A percentile compares a stretch with the other conserved stretches of the same genome.
These are phyloP conservation scores for Xerocomus nothofagi DNA, from an alignment of 1,284 basidiomycete genomes.

Conservation along the genomic window DNA sequence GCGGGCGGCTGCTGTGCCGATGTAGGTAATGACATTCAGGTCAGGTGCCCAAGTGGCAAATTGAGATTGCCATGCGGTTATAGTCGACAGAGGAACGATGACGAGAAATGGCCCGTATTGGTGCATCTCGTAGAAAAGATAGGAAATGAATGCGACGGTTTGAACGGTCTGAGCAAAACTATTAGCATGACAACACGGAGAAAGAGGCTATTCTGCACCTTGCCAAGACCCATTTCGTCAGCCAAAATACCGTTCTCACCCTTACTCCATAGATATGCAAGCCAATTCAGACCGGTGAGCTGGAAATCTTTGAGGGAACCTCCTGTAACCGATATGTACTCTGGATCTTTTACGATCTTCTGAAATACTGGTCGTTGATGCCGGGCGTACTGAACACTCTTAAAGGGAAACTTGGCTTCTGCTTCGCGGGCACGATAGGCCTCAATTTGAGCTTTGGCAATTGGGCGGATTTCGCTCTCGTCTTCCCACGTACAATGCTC, in stretches of 20 bases:
- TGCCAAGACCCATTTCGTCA: conserved; percentile 99
- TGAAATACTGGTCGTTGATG: conserved; percentile 79
- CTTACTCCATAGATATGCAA: conserved; percentile 93
- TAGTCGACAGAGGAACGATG: conserved; percentile 96
- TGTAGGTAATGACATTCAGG: conserved; percentile 96
- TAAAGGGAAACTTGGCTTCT: conserved; percentile 83
- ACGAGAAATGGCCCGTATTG: conserved; percentile 98
- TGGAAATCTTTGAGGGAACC: conserved; percentile 97
- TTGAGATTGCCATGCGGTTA: conserved; percentile 97
- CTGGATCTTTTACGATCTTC: conserved; percentile 89
- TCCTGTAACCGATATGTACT: conserved; percentile 78
- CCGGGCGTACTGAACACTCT: conserved; percentile 72
- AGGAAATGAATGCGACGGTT: conserved; percentile 94
- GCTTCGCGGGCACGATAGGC: conserved; percentile 80
- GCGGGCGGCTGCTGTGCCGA: conserved; percentile 86
- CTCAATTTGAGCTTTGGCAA: conserved; percentile 76
- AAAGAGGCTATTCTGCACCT: conserved; percentile 47
- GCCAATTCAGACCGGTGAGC: conserved; percentile 97
- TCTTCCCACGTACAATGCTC: conserved; percentile 97
- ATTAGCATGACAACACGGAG: conserved; percentile 15
- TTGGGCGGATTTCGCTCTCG: conserved; percentile 75
- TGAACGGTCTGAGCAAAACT: conserved; percentile 75
- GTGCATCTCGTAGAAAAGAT: conserved; percentile 89
- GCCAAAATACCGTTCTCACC: conserved; percentile 97
- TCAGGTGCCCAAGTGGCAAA: conserved; percentile 96